These are phyloP conservation scores for Pyrus betulifolia DNA, from an alignment of 306 rosid species.

Conservation along the genomic window DNA sequence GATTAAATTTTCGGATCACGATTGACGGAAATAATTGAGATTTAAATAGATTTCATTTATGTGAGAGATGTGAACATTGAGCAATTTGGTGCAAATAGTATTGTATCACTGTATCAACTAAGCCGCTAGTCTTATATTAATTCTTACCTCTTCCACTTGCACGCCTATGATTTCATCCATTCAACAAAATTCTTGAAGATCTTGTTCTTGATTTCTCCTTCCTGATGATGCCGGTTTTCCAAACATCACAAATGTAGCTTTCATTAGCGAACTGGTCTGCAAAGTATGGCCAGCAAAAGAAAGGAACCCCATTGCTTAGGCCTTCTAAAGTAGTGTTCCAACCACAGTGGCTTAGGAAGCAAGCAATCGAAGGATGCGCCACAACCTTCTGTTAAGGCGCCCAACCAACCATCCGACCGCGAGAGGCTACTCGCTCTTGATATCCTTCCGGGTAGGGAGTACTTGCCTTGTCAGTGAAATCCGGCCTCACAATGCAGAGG, in stretches of 20 bases:
- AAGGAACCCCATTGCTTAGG: neutral
- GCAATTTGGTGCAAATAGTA: neutral
- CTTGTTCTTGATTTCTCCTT: slow-evolving; percentile 38
- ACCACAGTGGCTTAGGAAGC: neutral
- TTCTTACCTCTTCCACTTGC: neutral
- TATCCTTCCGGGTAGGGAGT: neutral
- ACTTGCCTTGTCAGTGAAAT: neutral
- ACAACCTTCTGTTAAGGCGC: neutral
- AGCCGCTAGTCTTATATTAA: neutral
- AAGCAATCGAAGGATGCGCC: neutral
- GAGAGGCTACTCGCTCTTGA: neutral
- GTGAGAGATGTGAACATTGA: too few relatives aligned
- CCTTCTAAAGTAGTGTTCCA: neutral
- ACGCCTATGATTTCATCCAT: slow-evolving; percentile 42
- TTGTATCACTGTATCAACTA: neutral
- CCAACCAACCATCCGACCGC: neutral
- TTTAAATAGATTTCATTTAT: neutral
- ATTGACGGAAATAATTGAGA: too few relatives aligned
- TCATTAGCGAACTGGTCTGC: neutral
- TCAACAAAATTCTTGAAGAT: slow-evolving; percentile 36
- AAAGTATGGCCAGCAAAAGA: neutral
- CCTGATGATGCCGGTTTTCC: slow-evolving; percentile 36
- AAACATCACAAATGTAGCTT: slow-evolving; percentile 30
- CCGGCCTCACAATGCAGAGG: neutral
- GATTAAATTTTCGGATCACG: too few relatives aligned